phyloP scores from a whole-genome alignment of 352 stramenopile species.

The Phytophthora cajani region DNA sequence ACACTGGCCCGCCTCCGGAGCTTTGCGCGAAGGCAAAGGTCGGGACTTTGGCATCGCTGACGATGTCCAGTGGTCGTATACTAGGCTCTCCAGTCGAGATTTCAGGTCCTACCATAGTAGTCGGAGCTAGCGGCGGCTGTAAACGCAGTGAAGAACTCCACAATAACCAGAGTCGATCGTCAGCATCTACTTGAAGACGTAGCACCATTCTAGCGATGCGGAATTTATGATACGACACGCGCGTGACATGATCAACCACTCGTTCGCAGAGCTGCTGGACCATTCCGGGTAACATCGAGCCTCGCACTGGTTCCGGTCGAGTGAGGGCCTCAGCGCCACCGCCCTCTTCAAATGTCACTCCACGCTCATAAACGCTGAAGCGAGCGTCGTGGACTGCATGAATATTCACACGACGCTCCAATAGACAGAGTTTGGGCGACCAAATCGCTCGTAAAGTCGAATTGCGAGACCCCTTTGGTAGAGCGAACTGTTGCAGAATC shows the following conservation, averaged over 20 bases:
- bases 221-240: conserved; percentile 92
- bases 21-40: conserved; percentile 52
- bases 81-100: conserved; percentile 16
- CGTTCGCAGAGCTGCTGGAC: conserved; percentile 93
- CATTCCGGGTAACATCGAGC: conserved; percentile 89
- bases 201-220: conserved; percentile 95
- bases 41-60: conserved; percentile 71
- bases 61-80: conserved; percentile 66
- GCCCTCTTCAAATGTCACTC: conserved; percentile 93
- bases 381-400: conserved; percentile 91
- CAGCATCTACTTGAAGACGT: conserved; percentile 95
- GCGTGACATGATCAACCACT: conserved; percentile 93
- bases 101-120: neutral
- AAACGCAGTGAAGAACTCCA: conserved; percentile 94
- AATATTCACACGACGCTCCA: conserved; percentile 92
- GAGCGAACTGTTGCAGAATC: conserved; percentile 95
- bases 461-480: conserved; percentile 92
- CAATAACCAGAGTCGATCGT: conserved; percentile 94
- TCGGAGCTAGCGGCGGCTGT: conserved; percentile 19
- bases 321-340: conserved; percentile 88
- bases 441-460: conserved; percentile 93
- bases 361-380: conserved; percentile 93
- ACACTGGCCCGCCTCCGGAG: conserved; percentile 24
- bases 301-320: conserved; percentile 87
- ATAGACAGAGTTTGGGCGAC: conserved; percentile 95